A percentile compares a stretch with the other conserved stretches of the same genome.
Evolutionary conservation across 495 filamentous ascomycete species (phyloP).

Genomic region (Evansstolkia leycettana): DNA sequence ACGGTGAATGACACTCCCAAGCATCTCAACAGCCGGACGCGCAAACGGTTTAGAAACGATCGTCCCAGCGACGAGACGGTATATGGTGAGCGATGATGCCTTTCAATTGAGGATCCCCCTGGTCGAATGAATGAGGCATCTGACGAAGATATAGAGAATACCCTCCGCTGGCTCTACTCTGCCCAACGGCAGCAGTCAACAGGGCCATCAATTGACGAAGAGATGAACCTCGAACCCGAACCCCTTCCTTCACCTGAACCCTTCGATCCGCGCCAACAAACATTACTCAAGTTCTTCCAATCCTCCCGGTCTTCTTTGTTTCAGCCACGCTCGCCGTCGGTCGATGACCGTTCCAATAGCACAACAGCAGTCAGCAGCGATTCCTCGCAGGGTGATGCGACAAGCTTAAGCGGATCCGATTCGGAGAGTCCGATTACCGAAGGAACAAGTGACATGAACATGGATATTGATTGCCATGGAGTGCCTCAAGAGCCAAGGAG

Average conservation of each 20-base stretch:
- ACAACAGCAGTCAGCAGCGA: slow-evolving; percentile 4
- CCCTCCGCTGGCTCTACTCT: slow-evolving; percentile 33
- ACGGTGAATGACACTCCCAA: slow-evolving; percentile 19
- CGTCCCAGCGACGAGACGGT: slow-evolving; percentile 34
- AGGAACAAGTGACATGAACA: slow-evolving; percentile 21
- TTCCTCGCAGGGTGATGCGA: slow-evolving; percentile 9
- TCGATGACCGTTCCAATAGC: slow-evolving; percentile 10
- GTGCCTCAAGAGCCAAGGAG: slow-evolving; percentile 9
- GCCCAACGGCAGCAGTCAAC: slow-evolving; percentile 19
- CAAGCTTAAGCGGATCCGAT: slow-evolving; percentile 10
- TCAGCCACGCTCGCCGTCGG: slow-evolving; percentile 1
- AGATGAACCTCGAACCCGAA: slow-evolving; percentile 14
- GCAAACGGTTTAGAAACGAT: slow-evolving; percentile 38
- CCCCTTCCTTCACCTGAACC: slow-evolving; percentile 13
- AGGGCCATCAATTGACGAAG: slow-evolving; percentile 9
- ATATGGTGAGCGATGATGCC: slow-evolving; percentile 23
- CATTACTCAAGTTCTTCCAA: slow-evolving; percentile 31
- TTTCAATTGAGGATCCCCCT: neutral
- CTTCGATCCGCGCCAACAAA: slow-evolving; percentile 33
- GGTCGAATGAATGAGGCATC: slow-evolving; percentile 2
- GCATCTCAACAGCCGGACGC: slow-evolving; percentile 37
- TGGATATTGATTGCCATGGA: slow-evolving; percentile 23
- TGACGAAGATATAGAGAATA: slow-evolving; percentile 25
- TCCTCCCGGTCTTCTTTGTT: slow-evolving; percentile 14
- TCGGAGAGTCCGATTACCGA: slow-evolving; percentile 14